A percentile compares a stretch with the other conserved stretches of the same genome.
Conservation (phyloP, 306 rosid species). For the Lathyrus sativus region DNA sequence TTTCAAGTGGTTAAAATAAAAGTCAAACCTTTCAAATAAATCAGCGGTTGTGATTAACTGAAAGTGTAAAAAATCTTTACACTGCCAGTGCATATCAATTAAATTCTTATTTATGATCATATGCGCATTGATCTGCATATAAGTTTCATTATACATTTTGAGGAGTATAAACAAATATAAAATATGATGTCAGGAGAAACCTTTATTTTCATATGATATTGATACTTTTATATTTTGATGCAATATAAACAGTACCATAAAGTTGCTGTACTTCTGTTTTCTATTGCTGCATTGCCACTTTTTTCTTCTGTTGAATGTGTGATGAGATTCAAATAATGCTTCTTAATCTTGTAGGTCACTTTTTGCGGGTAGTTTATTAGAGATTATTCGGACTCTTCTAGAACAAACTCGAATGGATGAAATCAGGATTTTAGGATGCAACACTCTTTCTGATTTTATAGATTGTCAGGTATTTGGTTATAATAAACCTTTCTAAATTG, state of each 20-base stretch:
- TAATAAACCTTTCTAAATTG: conserved; percentile 38
- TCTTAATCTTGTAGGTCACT: conserved; percentile 75
- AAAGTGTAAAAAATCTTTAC: no score
- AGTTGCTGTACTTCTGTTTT: conserved; percentile 26
- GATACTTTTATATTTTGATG: conserved; percentile 7
- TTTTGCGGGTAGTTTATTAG: conserved; percentile 75
- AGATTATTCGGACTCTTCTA: conserved; percentile 74
- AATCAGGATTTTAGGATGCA: conserved; percentile 81
- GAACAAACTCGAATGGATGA: conserved; percentile 77
- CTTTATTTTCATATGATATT: conserved; percentile 25
- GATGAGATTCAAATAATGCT: conserved; percentile 28
- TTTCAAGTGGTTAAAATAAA: no score
- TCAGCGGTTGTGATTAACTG: no score
- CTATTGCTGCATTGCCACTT: conserved; percentile 17
- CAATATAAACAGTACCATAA: conserved; percentile 2
- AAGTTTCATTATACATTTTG: conserved; percentile 24
- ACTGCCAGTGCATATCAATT: no score
- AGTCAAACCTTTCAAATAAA: no score
- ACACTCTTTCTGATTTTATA: conserved; percentile 64
- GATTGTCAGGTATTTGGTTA: conserved; percentile 69
- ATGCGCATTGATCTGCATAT: not conserved
- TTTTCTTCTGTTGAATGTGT: conserved; percentile 18
- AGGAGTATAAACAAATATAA: not conserved
- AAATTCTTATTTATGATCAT: conserved; percentile 2
- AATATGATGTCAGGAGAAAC: not conserved